Base-by-base conservation (phyloP, 257 asterid species). In the Penstemon barbatus region DNA sequence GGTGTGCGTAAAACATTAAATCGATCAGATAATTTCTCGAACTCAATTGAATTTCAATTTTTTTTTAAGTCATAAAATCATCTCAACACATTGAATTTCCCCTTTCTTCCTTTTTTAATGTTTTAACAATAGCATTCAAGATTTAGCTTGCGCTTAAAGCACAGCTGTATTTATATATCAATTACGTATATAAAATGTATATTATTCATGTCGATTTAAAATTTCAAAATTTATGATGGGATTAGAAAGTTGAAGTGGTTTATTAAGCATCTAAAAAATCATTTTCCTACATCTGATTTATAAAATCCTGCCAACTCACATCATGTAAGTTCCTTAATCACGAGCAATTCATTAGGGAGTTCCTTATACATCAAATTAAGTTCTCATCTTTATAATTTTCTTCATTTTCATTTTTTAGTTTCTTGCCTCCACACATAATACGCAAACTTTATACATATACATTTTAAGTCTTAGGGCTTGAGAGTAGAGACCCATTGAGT, bases 371-470 rank as follows among this genome's bases (percentile, higher is more conserved):
- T 11, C 25, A 12, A 51, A 51, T n/a, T 51, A n/a, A 33, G 57
- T 13, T 12, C 57, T 12, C 8, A 51, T 6, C 36, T 15, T 33
- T 13, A 6, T 0, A 10, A 5, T 56, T 19, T 6, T 25, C 1
- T 3, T 56, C 36, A 2, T 33, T 55, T 56, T 12, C 15, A 25
- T 50, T 50, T 39, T 36, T 5, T 38, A 59, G 6, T 13, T 13
- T 13, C 6, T 7, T 40, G 65, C 4, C 48, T 46, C 45, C 15
- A 13, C 56, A 36, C 5, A 66, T n/a, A 46, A 33, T 25, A 38
- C 60, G 49, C 5, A 54, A 55, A 65, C 44, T 11, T 68, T 54
- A 68, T 55, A 61, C 72, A 55, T 64, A 56, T 55, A 25, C 33
- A 25, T 25, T 25, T 25, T 42, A 18, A 49, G 36, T 10, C 50